Conservation (phyloP, 306 rosid genomes). For the Sicyos edulis region DNA sequence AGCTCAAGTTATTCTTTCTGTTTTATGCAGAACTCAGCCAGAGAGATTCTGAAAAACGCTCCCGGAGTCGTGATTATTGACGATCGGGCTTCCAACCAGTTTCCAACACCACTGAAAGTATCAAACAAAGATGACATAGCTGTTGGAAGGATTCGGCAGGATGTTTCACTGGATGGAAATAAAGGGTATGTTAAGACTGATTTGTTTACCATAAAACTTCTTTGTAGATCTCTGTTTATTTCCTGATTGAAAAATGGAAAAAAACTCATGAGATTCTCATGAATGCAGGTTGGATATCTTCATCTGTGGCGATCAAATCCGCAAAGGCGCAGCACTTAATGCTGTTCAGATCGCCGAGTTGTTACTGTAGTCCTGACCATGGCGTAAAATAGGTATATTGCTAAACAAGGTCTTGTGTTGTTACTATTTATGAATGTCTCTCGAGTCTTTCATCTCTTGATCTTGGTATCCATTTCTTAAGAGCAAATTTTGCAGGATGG, state of each 20-base stretch:
- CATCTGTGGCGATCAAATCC: slow-evolving; percentile 95
- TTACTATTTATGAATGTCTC: background rate
- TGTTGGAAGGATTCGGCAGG: slow-evolving; percentile 84
- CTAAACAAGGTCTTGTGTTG: background rate
- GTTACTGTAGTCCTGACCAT: slow-evolving; percentile 40
- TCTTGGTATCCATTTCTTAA: background rate
- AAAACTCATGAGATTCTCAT: background rate
- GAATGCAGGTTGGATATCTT: slow-evolving; percentile 75
- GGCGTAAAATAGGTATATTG: background rate
- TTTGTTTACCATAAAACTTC: background rate
- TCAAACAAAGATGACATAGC: slow-evolving; percentile 91
- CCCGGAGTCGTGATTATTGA: slow-evolving; percentile 87
- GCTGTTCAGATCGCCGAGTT: slow-evolving; percentile 95
- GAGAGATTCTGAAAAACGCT: slow-evolving; percentile 69
- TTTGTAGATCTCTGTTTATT: background rate
- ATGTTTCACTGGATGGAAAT: slow-evolving; percentile 78
- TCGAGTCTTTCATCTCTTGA: background rate
- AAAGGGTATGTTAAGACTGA: slow-evolving; percentile 45
- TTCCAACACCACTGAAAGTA: slow-evolving; percentile 91
- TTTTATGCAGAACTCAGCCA: slow-evolving; percentile 57
- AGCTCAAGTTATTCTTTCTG: background rate
- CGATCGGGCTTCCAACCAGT: slow-evolving; percentile 65
- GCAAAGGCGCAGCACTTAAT: slow-evolving; percentile 96
- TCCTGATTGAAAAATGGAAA: background rate
- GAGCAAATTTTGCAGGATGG: slow-evolving; percentile 10